phyloP scores from a whole-genome alignment of 2,329 filamentous ascomycete species.

The Massarina eburnea region DNA sequence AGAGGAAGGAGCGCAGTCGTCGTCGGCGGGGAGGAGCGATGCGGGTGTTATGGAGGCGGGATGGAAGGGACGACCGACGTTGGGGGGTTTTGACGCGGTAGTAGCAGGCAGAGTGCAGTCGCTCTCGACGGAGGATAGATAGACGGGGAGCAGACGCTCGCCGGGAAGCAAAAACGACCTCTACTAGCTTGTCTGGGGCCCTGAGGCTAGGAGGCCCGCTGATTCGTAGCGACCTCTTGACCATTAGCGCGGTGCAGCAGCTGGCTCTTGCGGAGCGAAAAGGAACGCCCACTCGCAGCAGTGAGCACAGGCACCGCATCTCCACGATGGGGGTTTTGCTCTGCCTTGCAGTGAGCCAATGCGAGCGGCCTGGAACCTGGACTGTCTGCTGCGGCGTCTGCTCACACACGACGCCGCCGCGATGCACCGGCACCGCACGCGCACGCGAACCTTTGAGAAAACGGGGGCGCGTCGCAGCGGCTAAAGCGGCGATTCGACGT shows the following conservation, averaged over 20 bases:
- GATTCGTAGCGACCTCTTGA: slow-evolving; percentile 22
- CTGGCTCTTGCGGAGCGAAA: slow-evolving; percentile 17
- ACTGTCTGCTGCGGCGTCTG: background rate
- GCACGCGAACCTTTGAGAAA: background rate
- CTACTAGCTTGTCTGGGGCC: slow-evolving; percentile 19
- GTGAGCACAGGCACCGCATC: background rate
- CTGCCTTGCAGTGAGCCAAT: too few species aligned
- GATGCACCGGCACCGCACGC: background rate
- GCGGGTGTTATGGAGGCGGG: background rate
- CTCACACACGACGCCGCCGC: background rate
- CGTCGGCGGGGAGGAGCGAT: background rate
- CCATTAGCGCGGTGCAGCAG: slow-evolving; percentile 23
- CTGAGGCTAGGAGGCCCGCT: slow-evolving; percentile 16
- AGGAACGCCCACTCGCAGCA: slow-evolving; percentile 11
- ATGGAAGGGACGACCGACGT: background rate
- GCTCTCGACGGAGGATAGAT: slow-evolving; percentile 9
- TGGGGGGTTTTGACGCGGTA: slow-evolving; percentile 1
- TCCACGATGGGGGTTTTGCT: slow-evolving; percentile 5
- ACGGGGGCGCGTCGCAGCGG: slow-evolving; percentile 3
- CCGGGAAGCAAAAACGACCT: slow-evolving; percentile 29
- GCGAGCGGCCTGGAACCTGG: background rate
- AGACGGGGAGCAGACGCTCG: slow-evolving; percentile 16
- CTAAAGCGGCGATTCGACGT: slow-evolving; percentile 20
- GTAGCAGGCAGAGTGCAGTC: background rate
- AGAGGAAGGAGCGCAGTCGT: slow-evolving; percentile 1